Evolutionary conservation across 495 filamentous ascomycete genomes (phyloP), one percentile per base, ranked within the genome.

Genomic region (Penicillium daleae): DNA sequence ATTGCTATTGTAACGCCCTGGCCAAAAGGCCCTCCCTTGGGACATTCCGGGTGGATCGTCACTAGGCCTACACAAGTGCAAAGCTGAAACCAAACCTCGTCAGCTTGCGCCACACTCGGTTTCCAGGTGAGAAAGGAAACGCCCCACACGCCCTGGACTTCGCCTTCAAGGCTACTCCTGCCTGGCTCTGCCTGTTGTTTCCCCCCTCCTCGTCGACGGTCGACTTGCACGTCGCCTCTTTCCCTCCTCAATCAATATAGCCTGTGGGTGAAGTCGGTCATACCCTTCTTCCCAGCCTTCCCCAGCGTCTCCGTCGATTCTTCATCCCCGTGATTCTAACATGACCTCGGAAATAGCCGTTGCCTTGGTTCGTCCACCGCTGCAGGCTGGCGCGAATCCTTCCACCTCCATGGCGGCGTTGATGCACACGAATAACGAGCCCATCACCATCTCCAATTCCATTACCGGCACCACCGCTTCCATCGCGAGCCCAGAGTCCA

Each of bases 291-390:
- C 39, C 40, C 54, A n/a, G 33, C 33, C 49, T 22, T 53, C 62
- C 57, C 24, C 62, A 26, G 32, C 37, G 33, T 55, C 37, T 17
- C 19, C 27, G 21, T 55, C 39, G 37, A 24, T 58, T 32, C 33
- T 78, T 56, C 24, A 39, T 78, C 90, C 9, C 84, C 89, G 67
- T 91, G 63, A 84, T 51, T 81, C 85, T 70, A 85, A 92, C 42
- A 83, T 96, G 59, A 87, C 88, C 27, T 89, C 87, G 17, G 79
- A 88, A 24, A 73, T 95, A 58, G 80, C 89, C 46, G 76, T 91
- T 32, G 85, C 90, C 2, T 81, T 94, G 63, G 66, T 71, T 72
- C 76, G 66, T 70, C 74, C 70, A 68, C 70, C 71, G 51, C 66
- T 67, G 53, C 71, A 71, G 70, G 67, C 70, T 69, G 73, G 74